phyloP scores from a whole-genome alignment of 352 stramenopile species.

The Pythium guiyangense region DNA sequence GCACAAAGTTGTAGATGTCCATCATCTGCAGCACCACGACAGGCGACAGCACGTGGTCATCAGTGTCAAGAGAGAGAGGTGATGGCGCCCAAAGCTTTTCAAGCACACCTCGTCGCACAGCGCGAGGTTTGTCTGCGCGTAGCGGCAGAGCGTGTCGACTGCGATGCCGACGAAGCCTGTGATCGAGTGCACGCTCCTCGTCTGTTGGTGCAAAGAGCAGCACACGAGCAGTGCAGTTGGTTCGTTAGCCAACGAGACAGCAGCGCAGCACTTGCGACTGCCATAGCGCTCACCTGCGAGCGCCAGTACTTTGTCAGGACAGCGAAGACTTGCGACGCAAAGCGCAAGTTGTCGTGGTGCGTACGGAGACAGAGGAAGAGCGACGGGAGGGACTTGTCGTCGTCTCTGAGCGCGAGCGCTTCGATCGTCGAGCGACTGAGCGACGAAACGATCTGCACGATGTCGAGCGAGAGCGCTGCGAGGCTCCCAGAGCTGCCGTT shows the following conservation, averaged over 20 bases:
- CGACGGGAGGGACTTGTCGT: constrained; percentile 47
- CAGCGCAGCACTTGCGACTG: too few relatives aligned
- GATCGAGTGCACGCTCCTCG: constrained; percentile 33
- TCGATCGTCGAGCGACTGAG: constrained; percentile 41
- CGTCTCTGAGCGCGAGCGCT: constrained; percentile 32
- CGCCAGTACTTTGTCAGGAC: constrained; percentile 51
- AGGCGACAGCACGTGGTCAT: neutral
- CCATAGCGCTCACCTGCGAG: constrained; percentile 17
- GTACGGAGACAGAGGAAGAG: constrained; percentile 64
- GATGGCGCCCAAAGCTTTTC: too few relatives aligned
- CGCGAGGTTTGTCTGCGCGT: constrained; percentile 3
- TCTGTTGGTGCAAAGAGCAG: constrained; percentile 4
- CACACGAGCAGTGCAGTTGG: neutral
- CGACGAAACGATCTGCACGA: constrained; percentile 41
- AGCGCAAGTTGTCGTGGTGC: constrained; percentile 33
- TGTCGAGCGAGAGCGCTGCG: constrained; percentile 24
- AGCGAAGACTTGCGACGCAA: constrained; percentile 53
- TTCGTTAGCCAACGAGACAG: neutral
- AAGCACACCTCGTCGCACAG: constrained; percentile 6
- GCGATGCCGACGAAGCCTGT: constrained; percentile 61
- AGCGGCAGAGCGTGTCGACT: constrained; percentile 34
- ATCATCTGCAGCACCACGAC: constrained; percentile 22
- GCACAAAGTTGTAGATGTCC: constrained; percentile 61
- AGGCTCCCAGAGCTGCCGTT: constrained; percentile 23
- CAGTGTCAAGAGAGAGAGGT: neutral